phyloP scores from a whole-genome alignment of 1,284 basidiomycete species.

The Cryptococcus jaspeensis region DNA sequence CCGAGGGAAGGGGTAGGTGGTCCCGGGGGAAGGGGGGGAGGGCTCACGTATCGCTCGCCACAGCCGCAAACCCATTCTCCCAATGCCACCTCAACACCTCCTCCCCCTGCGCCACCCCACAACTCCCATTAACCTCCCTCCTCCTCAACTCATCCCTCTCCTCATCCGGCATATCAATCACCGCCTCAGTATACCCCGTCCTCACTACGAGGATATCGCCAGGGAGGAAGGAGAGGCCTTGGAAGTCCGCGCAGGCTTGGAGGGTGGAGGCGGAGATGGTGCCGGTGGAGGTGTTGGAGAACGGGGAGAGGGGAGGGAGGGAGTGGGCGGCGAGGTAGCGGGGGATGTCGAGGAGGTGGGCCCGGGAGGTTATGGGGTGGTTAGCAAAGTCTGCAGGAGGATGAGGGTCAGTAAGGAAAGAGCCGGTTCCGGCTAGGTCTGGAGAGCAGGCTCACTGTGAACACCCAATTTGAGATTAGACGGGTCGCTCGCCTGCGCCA shows the following conservation, averaged over 20 bases:
- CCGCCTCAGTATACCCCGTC: slow-evolving; percentile 50
- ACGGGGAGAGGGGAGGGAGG: slow-evolving; percentile 41
- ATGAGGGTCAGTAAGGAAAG: too few species aligned
- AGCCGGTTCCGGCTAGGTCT: too few species aligned
- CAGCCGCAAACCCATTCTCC: slow-evolving; percentile 53
- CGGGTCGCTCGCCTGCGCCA: slow-evolving; percentile 24
- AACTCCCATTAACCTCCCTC: slow-evolving; percentile 19
- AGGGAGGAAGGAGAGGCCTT: slow-evolving; percentile 34
- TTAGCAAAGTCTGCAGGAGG: slow-evolving; percentile 35
- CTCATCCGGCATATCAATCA: slow-evolving; percentile 34
- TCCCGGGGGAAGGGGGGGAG: too few species aligned
- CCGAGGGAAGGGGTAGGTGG: too few species aligned
- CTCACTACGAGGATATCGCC: slow-evolving; percentile 50
- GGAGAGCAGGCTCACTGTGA: slow-evolving; percentile 19
- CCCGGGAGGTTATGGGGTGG: slow-evolving; percentile 50
- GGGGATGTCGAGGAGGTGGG: slow-evolving; percentile 50
- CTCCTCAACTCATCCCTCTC: slow-evolving; percentile 17
- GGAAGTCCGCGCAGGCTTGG: slow-evolving; percentile 22
- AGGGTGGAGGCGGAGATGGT: slow-evolving; percentile 36
- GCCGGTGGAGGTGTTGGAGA: slow-evolving; percentile 14
- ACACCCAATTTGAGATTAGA: slow-evolving; percentile 16
- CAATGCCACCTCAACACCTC: slow-evolving; percentile 50
- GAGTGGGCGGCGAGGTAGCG: slow-evolving; percentile 37
- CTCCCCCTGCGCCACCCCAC: slow-evolving; percentile 37
- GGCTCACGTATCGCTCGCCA: slow-evolving; percentile 49